A percentile compares a stretch with the other conserved stretches of the same genome.
These are phyloP conservation scores for Domatiomyces catenatus DNA, from an alignment of 2,329 filamentous ascomycete genomes.

Conservation along the genomic window DNA sequence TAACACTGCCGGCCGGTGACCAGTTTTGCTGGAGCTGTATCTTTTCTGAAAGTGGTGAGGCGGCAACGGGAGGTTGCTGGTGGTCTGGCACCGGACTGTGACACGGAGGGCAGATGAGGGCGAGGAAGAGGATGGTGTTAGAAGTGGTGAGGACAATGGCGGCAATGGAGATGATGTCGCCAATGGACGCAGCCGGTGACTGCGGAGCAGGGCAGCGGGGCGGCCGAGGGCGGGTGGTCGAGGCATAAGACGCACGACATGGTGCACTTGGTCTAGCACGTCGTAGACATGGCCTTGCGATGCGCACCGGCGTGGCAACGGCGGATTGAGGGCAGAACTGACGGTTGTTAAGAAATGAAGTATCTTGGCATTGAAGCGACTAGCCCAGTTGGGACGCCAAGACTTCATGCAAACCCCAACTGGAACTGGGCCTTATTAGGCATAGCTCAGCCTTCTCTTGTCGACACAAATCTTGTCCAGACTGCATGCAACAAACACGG, in stretches of 20 bases:
- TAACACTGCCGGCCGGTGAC: not conserved
- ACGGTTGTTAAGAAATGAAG: not conserved
- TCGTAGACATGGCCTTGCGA: constrained; percentile 5
- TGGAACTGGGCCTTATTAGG: no score
- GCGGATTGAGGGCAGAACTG: not conserved
- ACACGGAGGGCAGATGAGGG: not conserved
- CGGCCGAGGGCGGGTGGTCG: constrained; percentile 3
- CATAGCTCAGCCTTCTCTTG: no score
- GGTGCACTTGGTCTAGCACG: constrained; percentile 8
- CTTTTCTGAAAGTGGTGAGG: not conserved
- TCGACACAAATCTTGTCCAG: no score
- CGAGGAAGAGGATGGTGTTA: not conserved
- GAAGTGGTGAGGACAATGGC: not conserved
- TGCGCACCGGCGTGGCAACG: not conserved
- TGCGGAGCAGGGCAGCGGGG: constrained; percentile 3
- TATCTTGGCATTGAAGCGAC: not conserved
- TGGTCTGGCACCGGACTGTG: not conserved
- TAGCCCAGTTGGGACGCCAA: not conserved
- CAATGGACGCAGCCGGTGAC: not conserved
- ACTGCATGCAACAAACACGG: no score
- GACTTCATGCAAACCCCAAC: no score
- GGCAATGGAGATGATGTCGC: not conserved
- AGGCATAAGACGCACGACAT: constrained; percentile 8
- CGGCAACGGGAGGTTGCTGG: not conserved
- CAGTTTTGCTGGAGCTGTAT: not conserved